Evolutionary conservation across 2,329 filamentous ascomycete genomes (phyloP).

Genomic region (Exserohilum rostratum): DNA sequence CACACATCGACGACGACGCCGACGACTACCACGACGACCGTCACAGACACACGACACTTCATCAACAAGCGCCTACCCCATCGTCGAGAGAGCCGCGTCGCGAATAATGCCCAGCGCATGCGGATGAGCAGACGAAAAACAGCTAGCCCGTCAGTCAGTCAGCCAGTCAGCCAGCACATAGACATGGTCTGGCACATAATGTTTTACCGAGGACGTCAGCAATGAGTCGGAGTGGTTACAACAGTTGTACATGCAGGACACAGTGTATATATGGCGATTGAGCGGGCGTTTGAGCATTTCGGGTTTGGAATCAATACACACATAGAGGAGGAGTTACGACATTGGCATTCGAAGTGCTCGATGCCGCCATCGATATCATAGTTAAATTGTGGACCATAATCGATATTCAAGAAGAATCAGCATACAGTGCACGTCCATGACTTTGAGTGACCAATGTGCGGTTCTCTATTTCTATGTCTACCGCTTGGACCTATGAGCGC

Average conservation of each 20-base stretch:
- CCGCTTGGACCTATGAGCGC: no score
- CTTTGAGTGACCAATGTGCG: no score
- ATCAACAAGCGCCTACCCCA: not conserved
- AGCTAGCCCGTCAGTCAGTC: no score
- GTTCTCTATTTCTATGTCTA: no score
- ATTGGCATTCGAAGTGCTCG: constrained; percentile 30
- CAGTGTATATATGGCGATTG: not conserved
- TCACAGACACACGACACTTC: not conserved
- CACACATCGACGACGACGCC: no score
- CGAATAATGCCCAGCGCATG: not conserved
- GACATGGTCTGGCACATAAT: not conserved
- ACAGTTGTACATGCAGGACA: not conserved
- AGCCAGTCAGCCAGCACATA: not conserved
- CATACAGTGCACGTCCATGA: no score
- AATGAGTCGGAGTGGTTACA: not conserved
- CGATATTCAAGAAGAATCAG: not conserved
- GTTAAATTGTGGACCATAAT: not conserved
- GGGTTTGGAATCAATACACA: not conserved
- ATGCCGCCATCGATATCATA: constrained; percentile 4
- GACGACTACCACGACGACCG: not conserved
- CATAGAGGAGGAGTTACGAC: not conserved
- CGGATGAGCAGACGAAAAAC: not conserved
- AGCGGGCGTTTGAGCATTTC: not conserved
- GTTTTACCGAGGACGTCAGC: not conserved
- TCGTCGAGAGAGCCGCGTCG: not conserved